A percentile compares a stretch with the other conserved stretches of the same genome.
phyloP scores from a whole-genome alignment of 1,284 basidiomycete species.

The Apiotrichum gracile region DNA sequence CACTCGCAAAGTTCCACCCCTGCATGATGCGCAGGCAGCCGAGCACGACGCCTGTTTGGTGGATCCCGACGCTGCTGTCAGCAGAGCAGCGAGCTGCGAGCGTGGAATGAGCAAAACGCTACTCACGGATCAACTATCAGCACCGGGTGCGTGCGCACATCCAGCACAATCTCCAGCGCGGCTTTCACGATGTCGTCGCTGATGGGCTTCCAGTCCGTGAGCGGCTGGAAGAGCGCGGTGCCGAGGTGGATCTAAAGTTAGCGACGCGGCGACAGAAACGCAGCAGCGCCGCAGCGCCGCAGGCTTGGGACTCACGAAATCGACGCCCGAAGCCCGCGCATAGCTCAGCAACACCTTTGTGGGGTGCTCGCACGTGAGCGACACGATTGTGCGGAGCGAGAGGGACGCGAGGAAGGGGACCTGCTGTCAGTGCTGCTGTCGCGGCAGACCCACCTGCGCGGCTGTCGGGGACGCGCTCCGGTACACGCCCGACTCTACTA shows the following conservation, averaged over 20 bases:
- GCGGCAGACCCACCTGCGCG: constrained; percentile 26
- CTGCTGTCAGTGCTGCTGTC: constrained; percentile 10
- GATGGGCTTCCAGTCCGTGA: constrained; percentile 42
- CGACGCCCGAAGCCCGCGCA: constrained; percentile 20
- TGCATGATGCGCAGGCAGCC: constrained; percentile 41
- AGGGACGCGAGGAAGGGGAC: constrained; percentile 39
- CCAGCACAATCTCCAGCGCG: constrained; percentile 40
- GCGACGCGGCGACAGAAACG: background rate
- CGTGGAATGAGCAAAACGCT: background rate
- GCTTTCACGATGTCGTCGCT: constrained; percentile 43
- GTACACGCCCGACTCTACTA: constrained; percentile 41
- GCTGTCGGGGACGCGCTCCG: constrained; percentile 39
- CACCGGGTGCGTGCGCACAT: constrained; percentile 34
- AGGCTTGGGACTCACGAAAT: constrained; percentile 28
- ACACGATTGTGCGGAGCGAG: constrained; percentile 37
- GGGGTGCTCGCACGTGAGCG: constrained; percentile 43
- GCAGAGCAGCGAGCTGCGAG: no score
- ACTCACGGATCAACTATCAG: constrained; percentile 44
- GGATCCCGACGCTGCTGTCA: constrained; percentile 37
- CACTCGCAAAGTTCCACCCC: constrained; percentile 45
- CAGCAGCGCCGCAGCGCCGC: background rate
- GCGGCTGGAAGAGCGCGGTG: constrained; percentile 34
- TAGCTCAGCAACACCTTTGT: constrained; percentile 32
- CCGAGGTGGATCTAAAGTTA: constrained; percentile 37
- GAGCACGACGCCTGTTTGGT: constrained; percentile 43